These are phyloP conservation scores for Fusarium sublunatum DNA, from an alignment of 2,329 filamentous ascomycete genomes.

Conservation along the genomic window DNA sequence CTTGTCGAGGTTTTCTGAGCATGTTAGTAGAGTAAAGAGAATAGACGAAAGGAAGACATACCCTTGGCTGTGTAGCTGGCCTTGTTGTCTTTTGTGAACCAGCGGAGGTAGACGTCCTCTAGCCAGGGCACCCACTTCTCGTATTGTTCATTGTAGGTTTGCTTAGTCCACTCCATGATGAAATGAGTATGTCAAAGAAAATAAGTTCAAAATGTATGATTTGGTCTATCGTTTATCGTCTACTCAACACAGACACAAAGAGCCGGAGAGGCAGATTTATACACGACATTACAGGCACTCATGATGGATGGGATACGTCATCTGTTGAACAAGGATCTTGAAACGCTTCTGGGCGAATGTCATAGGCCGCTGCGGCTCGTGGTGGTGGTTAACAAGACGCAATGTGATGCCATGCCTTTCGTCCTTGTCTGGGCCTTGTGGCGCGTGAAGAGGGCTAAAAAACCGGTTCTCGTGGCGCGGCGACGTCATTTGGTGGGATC, in stretches of 20 bases:
- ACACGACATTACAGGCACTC: conserved; percentile 10
- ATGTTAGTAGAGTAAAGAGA: conserved; percentile 7
- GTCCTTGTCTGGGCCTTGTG: conserved; percentile 29
- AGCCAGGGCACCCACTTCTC: conserved; percentile 82
- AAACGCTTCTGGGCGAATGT: conserved; percentile 22
- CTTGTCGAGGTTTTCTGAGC: conserved; percentile 71
- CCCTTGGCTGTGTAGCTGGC: conserved; percentile 76
- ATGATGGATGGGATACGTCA: conserved; percentile 40
- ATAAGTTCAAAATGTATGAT: background rate
- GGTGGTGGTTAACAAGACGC: conserved; percentile 33
- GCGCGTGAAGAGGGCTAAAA: conserved; percentile 37
- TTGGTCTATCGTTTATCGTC: conserved; percentile 7
- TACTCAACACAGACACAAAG: background rate
- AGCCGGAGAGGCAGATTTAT: conserved; percentile 16
- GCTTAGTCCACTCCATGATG: conserved; percentile 66
- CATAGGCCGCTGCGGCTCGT: conserved; percentile 32
- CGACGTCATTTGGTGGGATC: conserved; percentile 38
- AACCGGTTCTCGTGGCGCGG: conserved; percentile 42
- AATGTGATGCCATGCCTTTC: conserved; percentile 39
- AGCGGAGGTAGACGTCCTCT: conserved; percentile 77
- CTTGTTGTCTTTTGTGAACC: conserved; percentile 83
- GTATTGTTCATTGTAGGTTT: conserved; percentile 77
- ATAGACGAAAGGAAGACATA: conserved; percentile 51
- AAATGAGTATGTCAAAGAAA: background rate
- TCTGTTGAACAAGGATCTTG: conserved; percentile 25